Conservation (phyloP, 352 stramenopile genomes). For the Phytophthora hibernalis region DNA sequence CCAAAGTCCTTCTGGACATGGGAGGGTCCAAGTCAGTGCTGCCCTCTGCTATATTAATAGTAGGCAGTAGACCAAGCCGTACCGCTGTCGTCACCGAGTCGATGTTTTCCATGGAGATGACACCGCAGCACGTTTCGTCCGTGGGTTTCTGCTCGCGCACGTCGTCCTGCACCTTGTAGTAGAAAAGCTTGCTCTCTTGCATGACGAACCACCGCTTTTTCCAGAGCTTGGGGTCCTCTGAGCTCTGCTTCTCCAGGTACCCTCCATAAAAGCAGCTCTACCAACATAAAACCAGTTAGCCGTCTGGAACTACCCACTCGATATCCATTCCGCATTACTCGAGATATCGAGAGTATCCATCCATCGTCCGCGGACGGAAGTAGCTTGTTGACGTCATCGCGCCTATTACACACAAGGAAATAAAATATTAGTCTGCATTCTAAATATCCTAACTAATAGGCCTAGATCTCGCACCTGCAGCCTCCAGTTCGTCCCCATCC, state of each 20-base stretch:
- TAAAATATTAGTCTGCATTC: slow-evolving; percentile 3
- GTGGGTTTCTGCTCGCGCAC: slow-evolving; percentile 63
- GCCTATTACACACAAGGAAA: slow-evolving; percentile 1
- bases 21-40: slow-evolving; percentile 28
- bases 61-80: slow-evolving; percentile 26
- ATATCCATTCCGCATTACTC: slow-evolving; percentile 42
- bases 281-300: neutral
- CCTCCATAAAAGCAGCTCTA: slow-evolving; percentile 78
- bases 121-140: slow-evolving; percentile 67
- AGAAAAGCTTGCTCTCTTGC: slow-evolving; percentile 85
- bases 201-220: slow-evolving; percentile 90
- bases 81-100: slow-evolving; percentile 88
- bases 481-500: slow-evolving; percentile 32
- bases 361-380: slow-evolving; percentile 66
- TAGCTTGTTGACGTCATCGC: slow-evolving; percentile 62
- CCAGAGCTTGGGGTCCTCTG: slow-evolving; percentile 70
- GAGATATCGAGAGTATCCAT: slow-evolving; percentile 69
- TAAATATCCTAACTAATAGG: neutral
- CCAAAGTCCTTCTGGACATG: slow-evolving; percentile 82
- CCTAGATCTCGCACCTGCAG: slow-evolving; percentile 12
- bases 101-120: slow-evolving; percentile 85
- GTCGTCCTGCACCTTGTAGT: slow-evolving; percentile 74
- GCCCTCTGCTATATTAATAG: slow-evolving; percentile 21
- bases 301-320: no score
- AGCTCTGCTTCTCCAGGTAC: slow-evolving; percentile 88